These are phyloP conservation scores for Hymenotorrendiella dingleyae DNA, from an alignment of 2,329 filamentous ascomycete species.

Conservation along the genomic window DNA sequence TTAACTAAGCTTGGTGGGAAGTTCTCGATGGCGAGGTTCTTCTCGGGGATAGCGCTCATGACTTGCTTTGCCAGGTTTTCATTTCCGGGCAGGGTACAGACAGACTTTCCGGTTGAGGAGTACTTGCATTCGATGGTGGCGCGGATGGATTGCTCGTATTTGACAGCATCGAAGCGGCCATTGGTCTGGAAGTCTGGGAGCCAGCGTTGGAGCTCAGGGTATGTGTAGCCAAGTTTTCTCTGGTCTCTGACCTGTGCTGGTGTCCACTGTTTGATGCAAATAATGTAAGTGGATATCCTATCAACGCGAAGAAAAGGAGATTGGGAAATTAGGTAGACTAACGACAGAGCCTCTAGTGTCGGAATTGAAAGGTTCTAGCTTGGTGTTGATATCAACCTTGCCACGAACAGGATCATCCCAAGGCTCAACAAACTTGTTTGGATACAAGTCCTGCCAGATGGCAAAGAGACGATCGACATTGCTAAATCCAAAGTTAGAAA, in stretches of 20 bases:
- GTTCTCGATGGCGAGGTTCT: constrained; percentile 8
- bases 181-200: constrained; percentile 8
- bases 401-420: constrained; percentile 3
- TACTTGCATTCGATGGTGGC: constrained; percentile 11
- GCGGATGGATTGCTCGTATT: constrained; percentile 11
- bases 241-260: constrained; percentile 5
- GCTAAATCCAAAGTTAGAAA: constrained; percentile 16
- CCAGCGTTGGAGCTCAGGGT: constrained; percentile 34
- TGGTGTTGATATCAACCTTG: constrained; percentile 4
- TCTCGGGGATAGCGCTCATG: constrained; percentile 2
- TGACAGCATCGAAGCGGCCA: constrained; percentile 6
- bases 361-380: constrained; percentile 10
- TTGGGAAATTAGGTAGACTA: not conserved
- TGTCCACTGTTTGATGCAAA: constrained; percentile 2
- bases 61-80: constrained; percentile 5
- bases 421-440: constrained; percentile 25
- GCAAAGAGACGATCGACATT: constrained; percentile 56
- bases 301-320: not conserved
- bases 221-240: constrained; percentile 12
- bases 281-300: not conserved
- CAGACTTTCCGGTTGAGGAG: constrained; percentile 10
- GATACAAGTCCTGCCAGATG: constrained; percentile 40
- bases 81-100: constrained; percentile 5
- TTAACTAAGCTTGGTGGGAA: constrained; percentile 10
- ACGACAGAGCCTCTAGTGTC: constrained; percentile 4